A percentile compares a stretch with the other conserved stretches of the same genome.
Conservation (phyloP, 2,329 filamentous ascomycete genomes). For the Diplodia mutila region DNA sequence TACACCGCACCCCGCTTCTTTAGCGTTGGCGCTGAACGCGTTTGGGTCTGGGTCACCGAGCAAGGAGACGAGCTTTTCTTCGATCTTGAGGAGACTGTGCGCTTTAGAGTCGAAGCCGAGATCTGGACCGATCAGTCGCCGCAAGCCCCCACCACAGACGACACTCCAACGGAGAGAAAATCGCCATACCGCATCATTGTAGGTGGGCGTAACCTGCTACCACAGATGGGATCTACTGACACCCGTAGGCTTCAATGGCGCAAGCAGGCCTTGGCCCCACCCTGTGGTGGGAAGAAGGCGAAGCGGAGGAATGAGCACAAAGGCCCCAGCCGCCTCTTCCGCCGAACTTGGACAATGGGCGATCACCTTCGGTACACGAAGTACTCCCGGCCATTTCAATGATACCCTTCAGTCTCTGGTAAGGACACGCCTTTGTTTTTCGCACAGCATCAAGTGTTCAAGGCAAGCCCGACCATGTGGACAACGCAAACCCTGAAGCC, state of each 20-base stretch:
- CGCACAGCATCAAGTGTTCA: neutral
- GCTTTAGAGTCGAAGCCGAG: slow-evolving; percentile 84
- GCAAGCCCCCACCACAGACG: slow-evolving; percentile 70
- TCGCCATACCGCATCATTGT: slow-evolving; percentile 71
- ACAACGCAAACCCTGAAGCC: neutral
- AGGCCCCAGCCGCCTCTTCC: neutral
- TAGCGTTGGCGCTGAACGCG: slow-evolving; percentile 73
- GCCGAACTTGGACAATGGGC: neutral
- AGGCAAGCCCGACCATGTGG: neutral
- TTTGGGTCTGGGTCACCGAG: slow-evolving; percentile 82
- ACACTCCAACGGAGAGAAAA: slow-evolving; percentile 64
- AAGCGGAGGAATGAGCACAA: slow-evolving; percentile 19
- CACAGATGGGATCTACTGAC: neutral
- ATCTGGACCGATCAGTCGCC: slow-evolving; percentile 91
- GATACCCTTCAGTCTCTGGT: slow-evolving; percentile 9
- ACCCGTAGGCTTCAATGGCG: slow-evolving; percentile 50
- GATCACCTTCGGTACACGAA: neutral
- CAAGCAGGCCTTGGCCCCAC: slow-evolving; percentile 52
- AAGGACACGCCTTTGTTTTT: neutral
- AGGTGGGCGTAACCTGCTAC: slow-evolving; percentile 29
- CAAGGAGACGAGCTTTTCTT: slow-evolving; percentile 78
- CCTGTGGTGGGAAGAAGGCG: slow-evolving; percentile 48
- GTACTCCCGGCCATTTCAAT: neutral
- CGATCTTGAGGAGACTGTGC: slow-evolving; percentile 85
- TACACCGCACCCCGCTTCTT: slow-evolving; percentile 15